Evolutionary conservation across 305 asterid genomes (phyloP), one percentile per base, ranked within the genome.

Genomic region (Striga hermonthica): DNA sequence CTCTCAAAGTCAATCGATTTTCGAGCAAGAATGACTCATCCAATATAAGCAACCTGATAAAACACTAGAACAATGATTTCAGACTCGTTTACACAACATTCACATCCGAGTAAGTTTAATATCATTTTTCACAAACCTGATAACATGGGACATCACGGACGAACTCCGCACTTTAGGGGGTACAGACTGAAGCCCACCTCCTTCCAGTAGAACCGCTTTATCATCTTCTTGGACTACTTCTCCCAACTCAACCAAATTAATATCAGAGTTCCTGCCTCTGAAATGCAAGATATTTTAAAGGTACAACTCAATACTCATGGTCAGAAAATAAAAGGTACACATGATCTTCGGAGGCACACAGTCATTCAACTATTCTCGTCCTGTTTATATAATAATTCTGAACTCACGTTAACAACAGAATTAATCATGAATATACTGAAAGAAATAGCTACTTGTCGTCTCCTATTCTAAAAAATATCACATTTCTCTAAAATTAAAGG

Each of bases 1-100:
- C 92, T 79, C 96, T 82, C 82, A 86, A 83, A 60, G 78, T 81
- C 83, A 78, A 72, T 62, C 95, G 86, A 55, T 91, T 86, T 67
- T 89, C 95, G 73, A 85, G 85, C 77, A 89, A 72, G 83, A 91
- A 85, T 45, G 82, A 74, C 75, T 87, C 91, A 64, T 91, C 94
- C 92, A 91, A 72, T 56, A 75, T 81, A 60, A 85, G 81, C 74
- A 91, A 84, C 81, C 96, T 91, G 88, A 67, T 39, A 68, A 68
- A 67, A 74, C 16, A 72, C 31, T 22, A 1, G 31, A 22, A 22
- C 31, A 22, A 22, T 22, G 62, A 70, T 50, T 13, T 16, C 65
- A 73, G 62, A 66, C 59, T 38, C 28, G 31, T 74, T 50, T 61
- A 64, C 28, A 40, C 16, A 16, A 74, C 28, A 4, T 16, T 5